A percentile compares a stretch with the other conserved stretches of the same genome.
These are phyloP conservation scores for Xylariaceae sp. DNA, from an alignment of 2,329 filamentous ascomycete species.

Conservation along the genomic window DNA sequence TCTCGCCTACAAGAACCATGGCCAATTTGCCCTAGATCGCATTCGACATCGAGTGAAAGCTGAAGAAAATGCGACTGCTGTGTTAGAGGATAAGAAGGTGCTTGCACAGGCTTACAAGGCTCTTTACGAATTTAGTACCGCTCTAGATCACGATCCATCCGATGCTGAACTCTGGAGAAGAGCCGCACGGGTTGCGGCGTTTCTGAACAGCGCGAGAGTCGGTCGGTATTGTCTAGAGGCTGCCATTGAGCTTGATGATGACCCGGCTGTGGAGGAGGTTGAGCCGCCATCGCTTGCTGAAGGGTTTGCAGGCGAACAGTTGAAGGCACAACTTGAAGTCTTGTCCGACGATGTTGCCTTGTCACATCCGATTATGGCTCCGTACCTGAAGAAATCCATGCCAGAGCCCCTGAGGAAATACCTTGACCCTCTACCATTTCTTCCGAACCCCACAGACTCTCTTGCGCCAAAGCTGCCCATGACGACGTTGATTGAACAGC, in stretches of 20 bases:
- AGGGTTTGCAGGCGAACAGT: conserved; percentile 63
- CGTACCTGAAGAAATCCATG: conserved; percentile 57
- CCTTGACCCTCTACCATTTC: conserved; percentile 64
- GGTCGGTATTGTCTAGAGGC: conserved; percentile 67
- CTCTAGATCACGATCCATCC: conserved; percentile 66
- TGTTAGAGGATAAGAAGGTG: conserved; percentile 43
- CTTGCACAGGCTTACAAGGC: conserved; percentile 47
- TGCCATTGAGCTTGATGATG: conserved; percentile 68
- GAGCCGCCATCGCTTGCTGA: conserved; percentile 66
- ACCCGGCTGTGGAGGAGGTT: conserved; percentile 63
- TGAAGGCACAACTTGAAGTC: conserved; percentile 57
- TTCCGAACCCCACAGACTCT: conserved; percentile 54
- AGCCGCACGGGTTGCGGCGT: conserved; percentile 59
- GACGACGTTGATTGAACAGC: conserved; percentile 12
- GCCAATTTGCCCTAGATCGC: conserved; percentile 84
- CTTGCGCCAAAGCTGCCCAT: conserved; percentile 23
- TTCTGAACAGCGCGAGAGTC: conserved; percentile 59
- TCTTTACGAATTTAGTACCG: conserved; percentile 59
- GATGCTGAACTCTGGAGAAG: conserved; percentile 69
- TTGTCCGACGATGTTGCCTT: conserved; percentile 59
- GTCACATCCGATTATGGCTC: conserved; percentile 62
- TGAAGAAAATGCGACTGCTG: conserved; percentile 30
- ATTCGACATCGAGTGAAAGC: conserved; percentile 56
- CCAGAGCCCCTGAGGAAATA: conserved; percentile 54
- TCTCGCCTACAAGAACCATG: conserved; percentile 92